phyloP scores from a whole-genome alignment of 164 flowering plant genomes.

The Piper betle region DNA sequence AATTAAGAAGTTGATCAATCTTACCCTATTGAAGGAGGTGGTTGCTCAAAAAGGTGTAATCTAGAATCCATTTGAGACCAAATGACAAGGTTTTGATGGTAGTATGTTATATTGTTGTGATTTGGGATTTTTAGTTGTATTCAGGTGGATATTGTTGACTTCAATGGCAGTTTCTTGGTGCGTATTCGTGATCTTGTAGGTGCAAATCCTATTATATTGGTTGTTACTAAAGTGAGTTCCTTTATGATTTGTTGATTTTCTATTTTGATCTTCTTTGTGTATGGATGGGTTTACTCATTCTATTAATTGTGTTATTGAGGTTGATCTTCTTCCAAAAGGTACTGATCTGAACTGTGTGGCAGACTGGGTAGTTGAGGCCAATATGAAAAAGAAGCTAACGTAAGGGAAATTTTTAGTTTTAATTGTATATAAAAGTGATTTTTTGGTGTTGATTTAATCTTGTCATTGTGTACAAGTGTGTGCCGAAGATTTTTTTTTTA shows the following conservation, averaged over 20 bases:
- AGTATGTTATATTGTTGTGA: too few species aligned
- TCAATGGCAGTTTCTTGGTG: conserved; percentile 94
- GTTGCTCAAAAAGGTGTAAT: too few species aligned
- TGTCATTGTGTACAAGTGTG: neutral
- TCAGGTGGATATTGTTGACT: conserved; percentile 96
- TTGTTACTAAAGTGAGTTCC: conserved; percentile 70
- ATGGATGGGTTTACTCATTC: neutral
- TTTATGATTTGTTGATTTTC: neutral
- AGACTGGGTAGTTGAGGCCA: conserved; percentile 97
- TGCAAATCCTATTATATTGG: conserved; percentile 91
- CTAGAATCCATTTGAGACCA: too few species aligned
- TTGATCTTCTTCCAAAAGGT: conserved; percentile 94
- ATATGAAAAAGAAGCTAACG: conserved; percentile 84
- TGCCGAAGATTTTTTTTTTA: too few species aligned
- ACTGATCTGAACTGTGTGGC: conserved; percentile 92
- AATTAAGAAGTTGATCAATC: neutral
- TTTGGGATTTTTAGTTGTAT: neutral
- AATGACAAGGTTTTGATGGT: too few species aligned
- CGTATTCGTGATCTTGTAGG: conserved; percentile 92
- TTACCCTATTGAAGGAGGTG: neutral
- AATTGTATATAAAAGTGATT: neutral
- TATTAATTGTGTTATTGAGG: conserved; percentile 24
- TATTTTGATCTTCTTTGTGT: neutral
- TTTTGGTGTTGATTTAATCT: neutral
- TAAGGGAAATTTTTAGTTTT: conserved; percentile 20